A percentile compares a stretch with the other conserved stretches of the same genome.
These are phyloP conservation scores for Eremochloa ophiuroides DNA, from an alignment of 176 grass and related monocot genomes.

Conservation along the genomic window DNA sequence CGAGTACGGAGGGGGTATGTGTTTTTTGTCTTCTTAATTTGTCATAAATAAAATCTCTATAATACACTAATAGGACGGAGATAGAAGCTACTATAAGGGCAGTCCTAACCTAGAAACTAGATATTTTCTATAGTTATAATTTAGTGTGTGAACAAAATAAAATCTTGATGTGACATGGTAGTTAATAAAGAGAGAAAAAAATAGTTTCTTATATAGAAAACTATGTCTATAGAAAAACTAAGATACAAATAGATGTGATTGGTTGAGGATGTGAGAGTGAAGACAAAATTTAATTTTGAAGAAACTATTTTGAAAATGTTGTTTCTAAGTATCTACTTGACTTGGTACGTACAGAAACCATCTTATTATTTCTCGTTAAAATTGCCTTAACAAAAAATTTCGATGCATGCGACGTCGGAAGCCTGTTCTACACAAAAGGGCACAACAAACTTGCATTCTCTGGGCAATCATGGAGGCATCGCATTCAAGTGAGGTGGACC, in stretches of 20 bases:
- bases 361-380: not conserved
- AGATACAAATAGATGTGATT: not conserved
- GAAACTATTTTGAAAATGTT: not conserved
- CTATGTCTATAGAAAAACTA: no score
- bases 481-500: constrained; percentile 34
- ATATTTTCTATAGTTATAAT: no score
- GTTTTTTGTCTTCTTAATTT: no score
- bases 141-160: no score
- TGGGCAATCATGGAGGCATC: constrained; percentile 34
- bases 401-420: not conserved
- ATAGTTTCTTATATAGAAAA: no score
- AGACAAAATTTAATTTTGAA: not conserved
- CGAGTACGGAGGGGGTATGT: no score
- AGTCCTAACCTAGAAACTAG: no score
- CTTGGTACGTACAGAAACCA: not conserved
- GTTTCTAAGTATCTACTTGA: not conserved
- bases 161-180: no score
- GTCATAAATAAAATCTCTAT: no score
- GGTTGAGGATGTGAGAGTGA: not conserved
- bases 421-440: not conserved
- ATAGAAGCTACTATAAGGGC: not conserved
- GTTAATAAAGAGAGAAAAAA: no score
- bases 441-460: not conserved
- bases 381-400: not conserved
- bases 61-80: no score